phyloP scores from a whole-genome alignment of 148 eudicot species.

The Rhododendron griersonianum region DNA sequence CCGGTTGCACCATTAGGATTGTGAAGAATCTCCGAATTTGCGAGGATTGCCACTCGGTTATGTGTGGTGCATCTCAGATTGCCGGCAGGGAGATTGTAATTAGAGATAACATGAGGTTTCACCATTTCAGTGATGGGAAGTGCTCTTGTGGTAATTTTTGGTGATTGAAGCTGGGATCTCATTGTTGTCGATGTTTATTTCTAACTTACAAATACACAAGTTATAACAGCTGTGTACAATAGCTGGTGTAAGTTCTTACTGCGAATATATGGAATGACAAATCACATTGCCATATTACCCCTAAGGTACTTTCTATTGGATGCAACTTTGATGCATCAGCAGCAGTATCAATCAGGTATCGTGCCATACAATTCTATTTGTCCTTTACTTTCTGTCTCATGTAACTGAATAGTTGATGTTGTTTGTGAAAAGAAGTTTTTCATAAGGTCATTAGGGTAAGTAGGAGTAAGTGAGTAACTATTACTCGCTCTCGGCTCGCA shows the following conservation, averaged over 20 bases:
- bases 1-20: constrained; percentile 39
- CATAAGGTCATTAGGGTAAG: not conserved
- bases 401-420: not conserved
- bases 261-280: not conserved
- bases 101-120: constrained; percentile 62
- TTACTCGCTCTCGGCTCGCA: not conserved
- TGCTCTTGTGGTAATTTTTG: constrained; percentile 64
- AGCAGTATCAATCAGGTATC: not conserved
- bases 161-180: constrained; percentile 27
- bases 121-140: constrained; percentile 48
- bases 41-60: constrained; percentile 59
- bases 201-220: not conserved
- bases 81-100: constrained; percentile 46
- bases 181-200: not conserved
- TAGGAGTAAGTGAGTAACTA: not conserved
- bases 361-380: not conserved
- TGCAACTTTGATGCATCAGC: not conserved
- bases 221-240: not conserved
- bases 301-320: not conserved
- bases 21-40: constrained; percentile 66
- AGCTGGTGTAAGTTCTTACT: not conserved
- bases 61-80: constrained; percentile 54
- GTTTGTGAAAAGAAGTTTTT: not conserved
- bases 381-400: not conserved
- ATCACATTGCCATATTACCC: not conserved